A percentile compares a stretch with the other conserved stretches of the same genome.
phyloP scores from a whole-genome alignment of 306 rosid species.

The Rosa chinensis region DNA sequence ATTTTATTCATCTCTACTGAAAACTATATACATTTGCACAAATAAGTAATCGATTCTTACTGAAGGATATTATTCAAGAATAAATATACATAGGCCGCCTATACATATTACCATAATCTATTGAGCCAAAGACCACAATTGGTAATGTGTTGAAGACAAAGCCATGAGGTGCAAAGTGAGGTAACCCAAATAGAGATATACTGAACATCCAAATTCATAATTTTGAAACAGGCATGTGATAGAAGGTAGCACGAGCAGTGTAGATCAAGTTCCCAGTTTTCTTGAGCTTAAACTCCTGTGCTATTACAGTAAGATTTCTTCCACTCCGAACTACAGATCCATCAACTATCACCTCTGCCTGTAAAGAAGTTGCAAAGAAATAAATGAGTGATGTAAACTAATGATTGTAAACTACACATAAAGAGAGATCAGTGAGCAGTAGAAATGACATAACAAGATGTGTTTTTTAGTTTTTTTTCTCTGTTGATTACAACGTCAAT shows the following conservation, averaged over 20 bases:
- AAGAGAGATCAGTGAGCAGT: background rate
- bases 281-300: constrained; percentile 56
- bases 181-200: background rate
- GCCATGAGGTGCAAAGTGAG: background rate
- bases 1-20: background rate
- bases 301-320: constrained; percentile 65
- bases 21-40: background rate
- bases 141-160: background rate
- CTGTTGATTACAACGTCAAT: background rate
- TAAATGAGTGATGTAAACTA: background rate
- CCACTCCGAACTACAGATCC: constrained; percentile 69
- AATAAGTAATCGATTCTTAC: background rate
- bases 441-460: background rate
- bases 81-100: background rate
- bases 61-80: background rate
- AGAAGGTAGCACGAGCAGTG: constrained; percentile 60
- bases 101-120: background rate
- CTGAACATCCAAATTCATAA: constrained; percentile 19
- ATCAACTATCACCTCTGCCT: constrained; percentile 69
- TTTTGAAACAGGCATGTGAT: constrained; percentile 53
- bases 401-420: background rate
- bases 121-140: background rate
- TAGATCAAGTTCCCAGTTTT: constrained; percentile 51
- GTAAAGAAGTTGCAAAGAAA: background rate
- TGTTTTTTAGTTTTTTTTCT: background rate